These are phyloP conservation scores for Diplodia seriata DNA, from an alignment of 2,329 filamentous ascomycete genomes.

Conservation along the genomic window DNA sequence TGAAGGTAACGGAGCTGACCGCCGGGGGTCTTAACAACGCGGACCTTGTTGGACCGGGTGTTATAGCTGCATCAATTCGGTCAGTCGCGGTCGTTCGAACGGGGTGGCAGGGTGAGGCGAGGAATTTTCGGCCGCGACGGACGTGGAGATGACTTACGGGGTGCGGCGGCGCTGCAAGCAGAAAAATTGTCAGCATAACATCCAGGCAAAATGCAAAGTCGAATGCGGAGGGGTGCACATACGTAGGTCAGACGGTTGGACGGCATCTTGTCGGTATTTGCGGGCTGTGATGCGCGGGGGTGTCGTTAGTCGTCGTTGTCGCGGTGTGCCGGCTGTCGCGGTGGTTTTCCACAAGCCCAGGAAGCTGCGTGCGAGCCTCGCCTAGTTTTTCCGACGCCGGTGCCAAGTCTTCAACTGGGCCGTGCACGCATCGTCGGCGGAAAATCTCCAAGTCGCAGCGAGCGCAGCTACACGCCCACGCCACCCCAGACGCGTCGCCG, in stretches of 20 bases:
- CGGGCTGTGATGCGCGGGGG: slow-evolving; percentile 31
- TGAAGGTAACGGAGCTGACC: slow-evolving; percentile 95
- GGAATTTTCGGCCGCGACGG: slow-evolving; percentile 18
- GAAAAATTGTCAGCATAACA: slow-evolving; percentile 31
- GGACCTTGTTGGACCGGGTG: slow-evolving; percentile 96
- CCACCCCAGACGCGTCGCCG: slow-evolving; percentile 30
- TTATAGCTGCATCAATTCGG: slow-evolving; percentile 75
- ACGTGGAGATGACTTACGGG: slow-evolving; percentile 48
- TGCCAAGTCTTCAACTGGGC: neutral
- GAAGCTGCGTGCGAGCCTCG: slow-evolving; percentile 20
- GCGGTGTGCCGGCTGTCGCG: slow-evolving; percentile 15
- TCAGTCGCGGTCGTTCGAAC: slow-evolving; percentile 32
- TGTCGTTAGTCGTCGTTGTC: slow-evolving; percentile 32
- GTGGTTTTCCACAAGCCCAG: slow-evolving; percentile 13
- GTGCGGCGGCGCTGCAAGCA: slow-evolving; percentile 60
- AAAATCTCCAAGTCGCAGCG: slow-evolving; percentile 30
- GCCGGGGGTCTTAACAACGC: slow-evolving; percentile 90
- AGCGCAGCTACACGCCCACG: slow-evolving; percentile 27
- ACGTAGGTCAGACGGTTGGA: slow-evolving; percentile 64
- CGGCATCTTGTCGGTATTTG: slow-evolving; percentile 56
- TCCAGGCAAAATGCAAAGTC: neutral
- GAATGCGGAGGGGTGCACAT: slow-evolving; percentile 42
- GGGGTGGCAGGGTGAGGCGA: neutral
- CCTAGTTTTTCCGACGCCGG: slow-evolving; percentile 26
- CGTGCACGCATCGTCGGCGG: slow-evolving; percentile 9